Conservation (phyloP, 495 filamentous ascomycete genomes). For the Neurospora sp. region DNA sequence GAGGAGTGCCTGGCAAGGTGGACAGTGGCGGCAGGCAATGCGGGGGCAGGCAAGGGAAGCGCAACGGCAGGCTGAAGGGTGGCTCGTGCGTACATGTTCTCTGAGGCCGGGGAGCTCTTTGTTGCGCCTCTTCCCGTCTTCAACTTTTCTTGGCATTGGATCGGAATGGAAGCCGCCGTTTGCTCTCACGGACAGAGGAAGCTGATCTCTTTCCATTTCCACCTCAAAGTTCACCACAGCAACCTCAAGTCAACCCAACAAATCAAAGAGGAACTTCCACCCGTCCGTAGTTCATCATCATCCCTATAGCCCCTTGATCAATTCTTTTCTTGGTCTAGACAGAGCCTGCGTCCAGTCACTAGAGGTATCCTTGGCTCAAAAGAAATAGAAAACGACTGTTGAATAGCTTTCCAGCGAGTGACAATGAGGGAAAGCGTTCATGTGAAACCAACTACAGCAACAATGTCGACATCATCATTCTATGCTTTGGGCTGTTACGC, state of each 20-base stretch:
- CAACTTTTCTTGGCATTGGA: not conserved
- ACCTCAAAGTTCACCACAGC: not conserved
- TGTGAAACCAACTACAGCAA: not conserved
- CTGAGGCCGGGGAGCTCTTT: not conserved
- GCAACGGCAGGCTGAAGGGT: not conserved
- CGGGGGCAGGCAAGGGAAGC: not conserved
- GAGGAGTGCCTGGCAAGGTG: not conserved
- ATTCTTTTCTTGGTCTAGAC: not conserved
- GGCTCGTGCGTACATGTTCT: not conserved
- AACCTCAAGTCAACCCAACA: not conserved
- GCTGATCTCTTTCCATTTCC: not conserved
- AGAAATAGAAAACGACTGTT: not conserved
- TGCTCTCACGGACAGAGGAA: not conserved
- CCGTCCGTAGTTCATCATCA: not conserved
- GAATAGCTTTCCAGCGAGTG: not conserved
- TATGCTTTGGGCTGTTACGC: not conserved
- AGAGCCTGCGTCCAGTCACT: not conserved
- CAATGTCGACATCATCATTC: not conserved
- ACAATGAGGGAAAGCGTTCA: not conserved
- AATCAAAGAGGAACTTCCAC: not conserved
- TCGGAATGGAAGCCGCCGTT: not conserved
- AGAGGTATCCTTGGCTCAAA: not conserved
- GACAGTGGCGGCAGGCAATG: not conserved
- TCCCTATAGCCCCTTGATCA: not conserved
- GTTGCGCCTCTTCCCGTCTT: not conserved